Evolutionary conservation across 2,329 filamentous ascomycete species (phyloP), one percentile per base, ranked within the genome.

Genomic region (Trichoderma sp.): DNA sequence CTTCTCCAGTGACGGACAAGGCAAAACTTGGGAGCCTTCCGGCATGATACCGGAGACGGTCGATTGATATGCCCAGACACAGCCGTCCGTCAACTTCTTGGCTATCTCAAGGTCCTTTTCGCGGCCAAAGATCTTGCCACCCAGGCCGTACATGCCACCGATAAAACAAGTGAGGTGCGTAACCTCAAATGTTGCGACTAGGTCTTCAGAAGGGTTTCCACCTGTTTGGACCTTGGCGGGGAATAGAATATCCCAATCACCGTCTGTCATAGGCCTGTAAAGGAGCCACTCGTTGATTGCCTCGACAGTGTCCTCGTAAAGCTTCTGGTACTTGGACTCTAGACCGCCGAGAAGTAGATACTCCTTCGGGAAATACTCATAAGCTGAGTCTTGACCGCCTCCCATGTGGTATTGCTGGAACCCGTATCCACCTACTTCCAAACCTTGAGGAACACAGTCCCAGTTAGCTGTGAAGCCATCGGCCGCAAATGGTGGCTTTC

Each of bases 271-370:
- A 0, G 94, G 94, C 6, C 91, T 88, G 81, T 89, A 97, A 71
- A 97, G 88, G 11, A 97, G 85, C 79, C 92, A 87, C 74, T 93
- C 86, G 74, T 92, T 92, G 43, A 91, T 88, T 0, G 89, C 89
- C 6, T 91, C 88, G 34, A 91, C 87, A 4, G 90, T 87, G 71
- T 88, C 88, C 71, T 91, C 85, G 78, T 97, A 94, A 81, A 97
- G 87, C 23, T 86, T 87, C 73, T 86, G 85, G 80, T 97, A 97
- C 78, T 94, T 92, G 34, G 86, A 82, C 73, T 91, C 88, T 1
- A 90, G 85, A 1, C 94, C 94, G 71, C 93, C 93, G 2, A 97
- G 87, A 6, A 97, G 86, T 13, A 96, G 82, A 77, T 91, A 92
- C 77, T 84, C 77, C 83, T 92, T 92, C 71, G 89, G 85, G 74